Base-by-base conservation (phyloP, 2,329 filamentous ascomycete genomes). In the Aspergillus fischeri region DNA sequence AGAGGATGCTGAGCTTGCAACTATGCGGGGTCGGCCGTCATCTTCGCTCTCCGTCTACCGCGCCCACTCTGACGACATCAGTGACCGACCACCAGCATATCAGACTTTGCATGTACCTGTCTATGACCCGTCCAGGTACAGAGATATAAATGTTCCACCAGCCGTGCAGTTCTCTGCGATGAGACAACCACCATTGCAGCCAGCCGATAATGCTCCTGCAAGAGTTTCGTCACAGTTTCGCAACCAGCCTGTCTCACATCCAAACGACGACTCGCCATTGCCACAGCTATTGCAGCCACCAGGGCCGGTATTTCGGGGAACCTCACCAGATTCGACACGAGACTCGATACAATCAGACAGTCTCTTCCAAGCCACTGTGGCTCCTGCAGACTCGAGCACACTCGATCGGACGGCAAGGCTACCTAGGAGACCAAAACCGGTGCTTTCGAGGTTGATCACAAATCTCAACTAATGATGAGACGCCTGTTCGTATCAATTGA, bases 111-210 rank as follows among this genome's bases (percentile, higher is more conserved):
- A 29, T 24, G 42, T 73, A 14, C 68, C 71, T 27, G 61, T 65
- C 24, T 75, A 75, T 56, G 68, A 75, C 49, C 72, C 72, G 1
- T 73, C 72, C 17, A 64, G 61, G 41, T 75, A 73, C 52, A 59
- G 49, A 10, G 49, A 55, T 24, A 55, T 60, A 5, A 17, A 53
- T 47, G 29, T 24, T 53, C 51, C 57, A 8, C 42, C 55, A 14
- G 47, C 49, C 11, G 49, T 52, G 5, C 44, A 53, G 32, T 25
- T 47, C 44, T 20, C 20, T 14, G 11, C 21, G 21, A 47, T 25
- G 20, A 47, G 44, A 14, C 44, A 47, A 24, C 4, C 44, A 6
- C 11, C 21, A 11, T 11, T 47, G 1, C 44, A 47, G 21, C 44
- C 44, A 17, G 24, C n/a, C 24, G 10, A 47, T 17, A 24, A 25